Conservation (phyloP, 2,329 filamentous ascomycete species). For the Bipolaris sorokiniana region DNA sequence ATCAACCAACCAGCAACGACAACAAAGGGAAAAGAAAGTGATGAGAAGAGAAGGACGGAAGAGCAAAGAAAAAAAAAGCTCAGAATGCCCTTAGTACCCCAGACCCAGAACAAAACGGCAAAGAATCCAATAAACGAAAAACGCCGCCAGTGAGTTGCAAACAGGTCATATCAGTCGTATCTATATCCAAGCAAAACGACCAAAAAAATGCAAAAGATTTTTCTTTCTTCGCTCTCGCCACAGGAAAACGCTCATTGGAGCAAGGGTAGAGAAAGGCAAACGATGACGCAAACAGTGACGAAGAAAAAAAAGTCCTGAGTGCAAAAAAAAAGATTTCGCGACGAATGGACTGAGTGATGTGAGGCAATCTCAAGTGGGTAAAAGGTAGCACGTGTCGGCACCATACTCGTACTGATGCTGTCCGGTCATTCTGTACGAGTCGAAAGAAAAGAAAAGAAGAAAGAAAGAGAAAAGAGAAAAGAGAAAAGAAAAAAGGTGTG, state of each 20-base stretch:
- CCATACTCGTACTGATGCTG: not conserved
- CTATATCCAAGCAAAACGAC: slow-evolving; percentile 5
- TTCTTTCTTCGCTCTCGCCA: not conserved
- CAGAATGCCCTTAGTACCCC: not conserved
- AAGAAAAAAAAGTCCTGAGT: not conserved
- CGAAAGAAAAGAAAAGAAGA: not conserved
- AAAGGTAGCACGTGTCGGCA: too few species aligned
- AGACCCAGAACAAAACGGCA: not conserved
- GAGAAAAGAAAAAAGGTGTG: not conserved
- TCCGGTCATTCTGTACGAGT: not conserved
- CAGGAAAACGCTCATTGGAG: not conserved
- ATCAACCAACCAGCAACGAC: not conserved
- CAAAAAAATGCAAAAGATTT: not conserved
- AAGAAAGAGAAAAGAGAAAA: not conserved
- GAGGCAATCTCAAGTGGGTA: too few species aligned
- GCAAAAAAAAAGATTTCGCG: not conserved
- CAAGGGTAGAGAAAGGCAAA: not conserved
- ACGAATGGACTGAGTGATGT: not conserved
- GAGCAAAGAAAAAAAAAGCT: not conserved
- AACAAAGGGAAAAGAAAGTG: not conserved
- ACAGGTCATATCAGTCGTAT: slow-evolving; percentile 3
- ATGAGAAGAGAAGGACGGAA: not conserved
- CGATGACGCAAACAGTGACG: not conserved
- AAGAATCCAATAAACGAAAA: not conserved
- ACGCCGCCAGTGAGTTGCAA: not conserved